A percentile compares a stretch with the other conserved stretches of the same genome.
Evolutionary conservation across 2,329 filamentous ascomycete genomes (phyloP).

Genomic region (Trichoderma pleuroti): DNA sequence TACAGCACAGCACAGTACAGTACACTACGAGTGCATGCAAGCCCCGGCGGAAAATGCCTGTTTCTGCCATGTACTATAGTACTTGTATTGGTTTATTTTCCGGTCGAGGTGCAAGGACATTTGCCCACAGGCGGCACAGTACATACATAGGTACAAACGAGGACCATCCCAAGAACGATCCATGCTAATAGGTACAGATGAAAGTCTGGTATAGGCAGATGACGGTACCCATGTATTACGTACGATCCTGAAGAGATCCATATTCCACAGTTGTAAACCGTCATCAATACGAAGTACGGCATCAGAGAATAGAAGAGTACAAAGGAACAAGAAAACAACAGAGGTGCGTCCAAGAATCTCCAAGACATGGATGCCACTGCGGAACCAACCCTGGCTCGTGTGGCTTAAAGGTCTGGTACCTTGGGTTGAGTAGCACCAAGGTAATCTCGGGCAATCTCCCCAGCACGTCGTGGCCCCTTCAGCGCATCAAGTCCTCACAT

Average conservation of each 20-base stretch:
- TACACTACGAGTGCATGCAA: background rate
- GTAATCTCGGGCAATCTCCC: slow-evolving; percentile 21
- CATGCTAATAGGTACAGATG: background rate
- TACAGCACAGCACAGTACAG: background rate
- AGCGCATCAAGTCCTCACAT: background rate
- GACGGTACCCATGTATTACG: background rate
- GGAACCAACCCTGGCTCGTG: background rate
- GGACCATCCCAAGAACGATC: background rate
- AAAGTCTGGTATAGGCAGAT: background rate
- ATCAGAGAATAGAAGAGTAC: background rate
- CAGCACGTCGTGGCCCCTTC: slow-evolving; percentile 6
- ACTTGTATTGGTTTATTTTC: background rate
- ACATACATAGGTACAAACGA: too few species aligned
- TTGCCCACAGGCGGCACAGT: background rate
- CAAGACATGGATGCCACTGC: background rate
- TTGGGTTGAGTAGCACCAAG: slow-evolving; percentile 5
- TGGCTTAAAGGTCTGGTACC: slow-evolving; percentile 6
- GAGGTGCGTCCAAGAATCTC: background rate
- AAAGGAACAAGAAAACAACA: background rate
- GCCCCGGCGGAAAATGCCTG: background rate
- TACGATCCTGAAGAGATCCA: background rate
- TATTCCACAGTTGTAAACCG: background rate
- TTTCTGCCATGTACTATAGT: background rate
- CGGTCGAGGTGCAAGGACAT: background rate
- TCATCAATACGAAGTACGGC: background rate